Conservation (phyloP, 192 early-diverging fungal species). For the Entomortierella parvispora region DNA sequence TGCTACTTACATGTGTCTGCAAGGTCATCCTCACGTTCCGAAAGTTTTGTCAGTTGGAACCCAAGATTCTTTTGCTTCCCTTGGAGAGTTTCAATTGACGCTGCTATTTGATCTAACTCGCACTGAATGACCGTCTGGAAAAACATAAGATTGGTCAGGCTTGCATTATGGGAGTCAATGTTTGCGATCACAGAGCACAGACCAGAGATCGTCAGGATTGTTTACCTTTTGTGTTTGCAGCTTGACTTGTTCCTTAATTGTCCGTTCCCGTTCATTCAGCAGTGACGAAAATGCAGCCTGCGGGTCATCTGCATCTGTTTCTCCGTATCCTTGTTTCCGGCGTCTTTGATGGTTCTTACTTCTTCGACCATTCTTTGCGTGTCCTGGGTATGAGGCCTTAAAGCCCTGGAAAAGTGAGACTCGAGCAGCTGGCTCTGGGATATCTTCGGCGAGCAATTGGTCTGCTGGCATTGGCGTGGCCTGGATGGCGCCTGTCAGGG, state of each 20-base stretch:
- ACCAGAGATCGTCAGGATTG: neutral
- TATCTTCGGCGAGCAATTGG: constrained; percentile 57
- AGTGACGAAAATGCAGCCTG: constrained; percentile 56
- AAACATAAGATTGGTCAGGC: constrained; percentile 33
- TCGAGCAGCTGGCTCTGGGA: constrained; percentile 63
- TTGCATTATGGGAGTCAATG: neutral
- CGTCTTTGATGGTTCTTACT: constrained; percentile 47
- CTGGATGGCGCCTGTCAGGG: constrained; percentile 25
- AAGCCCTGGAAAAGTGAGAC: constrained; percentile 70
- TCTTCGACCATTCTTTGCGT: constrained; percentile 47
- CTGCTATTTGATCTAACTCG: constrained; percentile 61
- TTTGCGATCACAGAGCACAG: neutral
- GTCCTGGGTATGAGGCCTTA: constrained; percentile 61
- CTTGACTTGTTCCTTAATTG: constrained; percentile 61
- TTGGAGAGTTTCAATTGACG: constrained; percentile 60
- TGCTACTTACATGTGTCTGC: constrained; percentile 43
- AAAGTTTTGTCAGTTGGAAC: constrained; percentile 54
- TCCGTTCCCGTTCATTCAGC: constrained; percentile 61
- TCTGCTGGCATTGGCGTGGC: constrained; percentile 38
- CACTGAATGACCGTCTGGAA: constrained; percentile 44
- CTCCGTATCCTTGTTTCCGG: constrained; percentile 48
- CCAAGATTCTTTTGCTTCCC: constrained; percentile 57
- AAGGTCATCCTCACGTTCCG: constrained; percentile 55
- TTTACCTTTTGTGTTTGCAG: constrained; percentile 62
- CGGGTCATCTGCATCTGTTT: constrained; percentile 48